Evolutionary conservation across 768 basidiomycete species (phyloP).

Genomic region (Amanita muscaria): DNA sequence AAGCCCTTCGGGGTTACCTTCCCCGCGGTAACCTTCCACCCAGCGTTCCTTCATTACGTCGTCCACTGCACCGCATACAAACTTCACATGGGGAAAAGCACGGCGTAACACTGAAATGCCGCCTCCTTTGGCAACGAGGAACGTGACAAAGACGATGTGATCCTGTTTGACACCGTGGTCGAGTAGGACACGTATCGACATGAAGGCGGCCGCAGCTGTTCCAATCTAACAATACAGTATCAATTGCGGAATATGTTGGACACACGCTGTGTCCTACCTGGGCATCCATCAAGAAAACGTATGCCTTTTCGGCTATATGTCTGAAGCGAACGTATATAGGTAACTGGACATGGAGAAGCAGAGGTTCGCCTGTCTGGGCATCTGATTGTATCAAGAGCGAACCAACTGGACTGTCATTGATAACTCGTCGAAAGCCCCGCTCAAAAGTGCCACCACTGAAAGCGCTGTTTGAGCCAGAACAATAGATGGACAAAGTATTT

Average conservation of each 20-base stretch:
- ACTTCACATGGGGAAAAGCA: constrained; percentile 79
- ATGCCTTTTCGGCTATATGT: constrained; percentile 55
- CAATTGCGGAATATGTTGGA: neutral
- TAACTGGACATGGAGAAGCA: constrained; percentile 75
- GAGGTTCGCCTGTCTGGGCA: constrained; percentile 73
- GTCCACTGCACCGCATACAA: constrained; percentile 82
- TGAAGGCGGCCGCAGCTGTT: constrained; percentile 87
- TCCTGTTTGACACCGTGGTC: constrained; percentile 87
- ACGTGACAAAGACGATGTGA: constrained; percentile 83
- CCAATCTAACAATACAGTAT: constrained; percentile 54
- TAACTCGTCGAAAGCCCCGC: constrained; percentile 81
- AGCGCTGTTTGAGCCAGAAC: neutral
- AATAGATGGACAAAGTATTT: neutral
- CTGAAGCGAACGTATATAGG: constrained; percentile 65
- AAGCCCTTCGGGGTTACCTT: constrained; percentile 37
- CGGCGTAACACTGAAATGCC: constrained; percentile 68
- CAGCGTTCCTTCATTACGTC: constrained; percentile 67
- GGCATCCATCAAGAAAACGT: constrained; percentile 85
- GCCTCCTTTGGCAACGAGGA: constrained; percentile 78
- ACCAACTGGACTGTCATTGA: constrained; percentile 80
- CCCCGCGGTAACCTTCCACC: constrained; percentile 48
- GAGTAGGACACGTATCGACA: constrained; percentile 88
- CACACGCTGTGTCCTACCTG: constrained; percentile 39
- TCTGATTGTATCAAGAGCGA: constrained; percentile 90
- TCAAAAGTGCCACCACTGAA: constrained; percentile 82